Evolutionary conservation across 1,139 yeast species (phyloP).

Genomic region (Casaregolazyma suthepensis): DNA sequence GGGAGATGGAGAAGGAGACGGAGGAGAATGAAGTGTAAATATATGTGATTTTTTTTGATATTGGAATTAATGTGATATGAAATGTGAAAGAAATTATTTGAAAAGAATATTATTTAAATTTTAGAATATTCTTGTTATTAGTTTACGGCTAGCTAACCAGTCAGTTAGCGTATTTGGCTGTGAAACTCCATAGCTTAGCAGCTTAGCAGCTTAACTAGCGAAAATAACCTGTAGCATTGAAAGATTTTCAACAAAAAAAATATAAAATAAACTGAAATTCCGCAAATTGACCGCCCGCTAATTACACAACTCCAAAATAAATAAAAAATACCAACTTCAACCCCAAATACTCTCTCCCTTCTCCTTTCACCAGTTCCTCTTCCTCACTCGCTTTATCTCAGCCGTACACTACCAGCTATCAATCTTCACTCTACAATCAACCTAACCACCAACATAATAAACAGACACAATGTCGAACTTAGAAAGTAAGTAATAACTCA

Average conservation of each 20-base stretch:
- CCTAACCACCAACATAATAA: neutral
- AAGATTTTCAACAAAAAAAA: neutral
- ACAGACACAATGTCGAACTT: conserved; percentile 39
- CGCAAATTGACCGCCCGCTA: neutral
- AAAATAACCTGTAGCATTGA: too few species aligned
- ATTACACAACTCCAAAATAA: neutral
- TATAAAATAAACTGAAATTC: neutral
- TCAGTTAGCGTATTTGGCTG: too few species aligned
- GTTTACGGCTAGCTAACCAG: too few species aligned
- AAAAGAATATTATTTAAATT: too few species aligned
- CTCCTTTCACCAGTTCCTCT: neutral
- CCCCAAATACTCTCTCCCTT: neutral
- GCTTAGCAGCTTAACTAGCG: too few species aligned
- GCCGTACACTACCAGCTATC: neutral
- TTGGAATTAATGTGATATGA: too few species aligned
- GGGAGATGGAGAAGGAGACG: too few species aligned
- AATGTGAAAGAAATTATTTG: too few species aligned
- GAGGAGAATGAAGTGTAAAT: too few species aligned
- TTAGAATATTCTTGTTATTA: too few species aligned
- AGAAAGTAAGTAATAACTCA: conserved; percentile 37
- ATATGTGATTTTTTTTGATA: too few species aligned
- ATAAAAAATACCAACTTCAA: neutral
- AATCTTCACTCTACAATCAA: neutral
- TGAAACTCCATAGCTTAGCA: too few species aligned
- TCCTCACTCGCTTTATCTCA: neutral